Evolutionary conservation across 345 rosid species (phyloP).

Genomic region (Fremontodendron californicum): DNA sequence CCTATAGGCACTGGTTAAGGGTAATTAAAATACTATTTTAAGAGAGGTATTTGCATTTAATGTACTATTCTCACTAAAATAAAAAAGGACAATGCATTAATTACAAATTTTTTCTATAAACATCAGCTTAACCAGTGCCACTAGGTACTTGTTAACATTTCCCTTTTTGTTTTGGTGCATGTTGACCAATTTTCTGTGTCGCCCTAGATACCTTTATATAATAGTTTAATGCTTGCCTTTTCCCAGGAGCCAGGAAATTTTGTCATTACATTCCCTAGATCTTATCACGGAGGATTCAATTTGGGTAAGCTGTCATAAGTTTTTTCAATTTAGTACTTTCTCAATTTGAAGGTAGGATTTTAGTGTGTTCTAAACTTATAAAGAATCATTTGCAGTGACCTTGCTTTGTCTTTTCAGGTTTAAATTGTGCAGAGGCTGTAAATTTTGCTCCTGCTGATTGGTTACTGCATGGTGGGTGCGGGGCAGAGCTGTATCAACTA

Average conservation of each 20-base stretch:
- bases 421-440: slow-evolving; percentile 98
- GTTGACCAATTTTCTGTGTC: neutral
- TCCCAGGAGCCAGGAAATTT: slow-evolving; percentile 93
- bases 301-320: slow-evolving; percentile 55
- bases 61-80: neutral
- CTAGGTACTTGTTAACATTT: neutral
- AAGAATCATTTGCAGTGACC: neutral
- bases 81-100: neutral
- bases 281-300: slow-evolving; percentile 94
- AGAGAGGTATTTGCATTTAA: neutral
- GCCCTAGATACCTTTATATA: slow-evolving; percentile 15
- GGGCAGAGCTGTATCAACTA: slow-evolving; percentile 70
- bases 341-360: slow-evolving; percentile 3
- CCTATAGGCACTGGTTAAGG: neutral
- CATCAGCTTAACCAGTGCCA: neutral
- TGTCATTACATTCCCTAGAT: slow-evolving; percentile 93
- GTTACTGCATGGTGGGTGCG: slow-evolving; percentile 89
- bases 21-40: neutral
- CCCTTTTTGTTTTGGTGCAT: neutral
- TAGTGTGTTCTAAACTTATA: slow-evolving; percentile 2
- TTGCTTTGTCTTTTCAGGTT: slow-evolving; percentile 47
- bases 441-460: slow-evolving; percentile 99
- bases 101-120: neutral
- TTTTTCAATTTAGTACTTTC: slow-evolving; percentile 12
- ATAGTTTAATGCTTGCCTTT: slow-evolving; percentile 21